Base-by-base conservation (phyloP, 208 protist species). In the Herpetomonas tarakana region DNA sequence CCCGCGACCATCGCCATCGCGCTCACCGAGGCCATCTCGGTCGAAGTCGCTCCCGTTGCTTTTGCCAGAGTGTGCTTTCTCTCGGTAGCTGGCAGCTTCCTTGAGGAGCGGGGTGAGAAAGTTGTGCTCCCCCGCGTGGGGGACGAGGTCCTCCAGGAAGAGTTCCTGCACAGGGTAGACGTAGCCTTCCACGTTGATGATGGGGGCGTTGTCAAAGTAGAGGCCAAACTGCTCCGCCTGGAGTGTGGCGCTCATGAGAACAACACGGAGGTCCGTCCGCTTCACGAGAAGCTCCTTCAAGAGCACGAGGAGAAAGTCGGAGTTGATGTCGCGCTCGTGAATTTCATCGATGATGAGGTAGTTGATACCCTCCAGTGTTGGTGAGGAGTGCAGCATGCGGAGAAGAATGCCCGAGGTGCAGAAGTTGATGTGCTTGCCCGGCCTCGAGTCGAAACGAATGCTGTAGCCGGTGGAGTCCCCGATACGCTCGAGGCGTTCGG, bases 341-440 rank as follows among this genome's bases (percentile, higher is more conserved):
- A 99, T 99, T 79, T 99, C 99, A 85, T 99, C 99, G 26, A 99
- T 91, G 61, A 99, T 98, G 60, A 99, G 77, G 51, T 98, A 82
- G 39, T 83, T 90, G 76, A 99, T 98, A 52, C 97, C 90, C 16
- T 58, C 53, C 30, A 99, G 67, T 14, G 68, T 29, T 11, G 92
- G 71, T 49, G 98, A 86, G 12, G 69, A 52, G 28, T 98, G 79
- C 52, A 97, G 81, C 66, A 98, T 74, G 47, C 98, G 92, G 26
- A 99, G 83, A n/a, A 99, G 64, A 66, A 99, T 94, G 74, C 98
- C 98, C 62, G 98, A 94, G 2, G 98, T 99, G 83, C 97, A 97
- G 67, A 98, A 99, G 62, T 98, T 99, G 46, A 99, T 98, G 52
- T 89, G 75, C 1, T 93, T 98, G 2, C 97, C 87, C 1, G 68